These are phyloP conservation scores for Solanum gracilifrons DNA, from an alignment of 257 asterid genomes.

Conservation along the genomic window DNA sequence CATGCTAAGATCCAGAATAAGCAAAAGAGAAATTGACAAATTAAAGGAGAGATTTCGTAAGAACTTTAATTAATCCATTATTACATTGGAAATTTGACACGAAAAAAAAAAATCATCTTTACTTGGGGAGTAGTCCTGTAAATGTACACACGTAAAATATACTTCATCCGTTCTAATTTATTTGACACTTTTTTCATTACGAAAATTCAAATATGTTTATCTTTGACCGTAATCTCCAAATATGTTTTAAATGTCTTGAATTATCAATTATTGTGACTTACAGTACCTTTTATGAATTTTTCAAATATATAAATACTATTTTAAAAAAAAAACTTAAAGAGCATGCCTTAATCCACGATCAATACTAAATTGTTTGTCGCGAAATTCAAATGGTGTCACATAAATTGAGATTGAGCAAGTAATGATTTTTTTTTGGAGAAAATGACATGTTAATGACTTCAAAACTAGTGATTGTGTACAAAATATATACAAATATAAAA, in stretches of 20 bases:
- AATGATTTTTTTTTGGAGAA: too few relatives aligned
- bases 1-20: neutral
- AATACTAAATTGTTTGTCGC: neutral
- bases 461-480: too few relatives aligned
- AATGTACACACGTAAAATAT: neutral
- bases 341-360: neutral
- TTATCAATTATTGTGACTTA: too few relatives aligned
- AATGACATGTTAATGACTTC: too few relatives aligned
- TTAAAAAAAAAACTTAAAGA: too few relatives aligned
- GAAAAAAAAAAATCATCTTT: neutral
- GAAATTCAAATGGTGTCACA: neutral
- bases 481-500: too few relatives aligned
- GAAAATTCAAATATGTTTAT: too few relatives aligned
- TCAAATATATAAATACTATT: too few relatives aligned
- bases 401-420: neutral
- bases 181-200: too few relatives aligned
- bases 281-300: too few relatives aligned
- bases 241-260: too few relatives aligned
- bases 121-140: neutral
- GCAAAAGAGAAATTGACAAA: neutral
- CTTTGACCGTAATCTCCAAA: too few relatives aligned
- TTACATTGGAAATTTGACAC: neutral
- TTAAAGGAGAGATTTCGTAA: neutral
- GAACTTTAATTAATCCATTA: neutral
- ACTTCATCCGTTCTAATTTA: neutral